A percentile compares a stretch with the other conserved stretches of the same genome.
Evolutionary conservation across 2,329 filamentous ascomycete genomes (phyloP).

Genomic region (Orbilia quercus): DNA sequence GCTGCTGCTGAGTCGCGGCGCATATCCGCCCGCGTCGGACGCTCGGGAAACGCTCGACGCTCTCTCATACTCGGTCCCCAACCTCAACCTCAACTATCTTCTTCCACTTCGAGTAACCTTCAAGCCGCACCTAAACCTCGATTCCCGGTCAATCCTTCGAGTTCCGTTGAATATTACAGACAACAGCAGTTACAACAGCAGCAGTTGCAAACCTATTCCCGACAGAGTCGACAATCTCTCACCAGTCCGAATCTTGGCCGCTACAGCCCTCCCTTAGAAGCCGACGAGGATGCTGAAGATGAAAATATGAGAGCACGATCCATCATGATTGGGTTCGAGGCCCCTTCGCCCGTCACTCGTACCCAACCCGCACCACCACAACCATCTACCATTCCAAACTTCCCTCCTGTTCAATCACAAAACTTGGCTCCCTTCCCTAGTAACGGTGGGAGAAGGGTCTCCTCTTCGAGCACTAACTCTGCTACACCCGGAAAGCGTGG

Average conservation of each 20-base stretch:
- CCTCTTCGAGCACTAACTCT: slow-evolving; percentile 61
- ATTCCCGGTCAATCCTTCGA: slow-evolving; percentile 49
- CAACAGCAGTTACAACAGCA: slow-evolving; percentile 37
- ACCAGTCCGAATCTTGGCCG: slow-evolving; percentile 49
- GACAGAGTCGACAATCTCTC: slow-evolving; percentile 34
- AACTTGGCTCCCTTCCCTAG: slow-evolving; percentile 57
- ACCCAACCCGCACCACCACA: slow-evolving; percentile 17
- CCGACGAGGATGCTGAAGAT: slow-evolving; percentile 51
- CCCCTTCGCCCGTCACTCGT: slow-evolving; percentile 30
- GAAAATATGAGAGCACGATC: slow-evolving; percentile 48
- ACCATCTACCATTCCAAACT: slow-evolving; percentile 37
- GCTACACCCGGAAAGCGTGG: slow-evolving; percentile 62
- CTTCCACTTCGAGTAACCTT: not conserved
- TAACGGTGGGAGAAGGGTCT: slow-evolving; percentile 59
- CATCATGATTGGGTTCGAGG: slow-evolving; percentile 52
- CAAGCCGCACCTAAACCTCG: slow-evolving; percentile 34
- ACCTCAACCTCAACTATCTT: slow-evolving; percentile 42
- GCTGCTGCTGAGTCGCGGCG: slow-evolving; percentile 24
- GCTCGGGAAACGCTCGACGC: slow-evolving; percentile 39
- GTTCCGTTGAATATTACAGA: slow-evolving; percentile 37
- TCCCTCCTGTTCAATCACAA: slow-evolving; percentile 59
- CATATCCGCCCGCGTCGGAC: slow-evolving; percentile 33
- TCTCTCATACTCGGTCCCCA: slow-evolving; percentile 50
- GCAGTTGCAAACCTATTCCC: slow-evolving; percentile 27
- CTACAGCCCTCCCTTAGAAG: slow-evolving; percentile 52